Percentiles rank a stretch among this genome's conserved stretches.
These are phyloP conservation scores for Psophocarpus tetragonolobus DNA, from an alignment of 306 rosid species.

Conservation along the genomic window DNA sequence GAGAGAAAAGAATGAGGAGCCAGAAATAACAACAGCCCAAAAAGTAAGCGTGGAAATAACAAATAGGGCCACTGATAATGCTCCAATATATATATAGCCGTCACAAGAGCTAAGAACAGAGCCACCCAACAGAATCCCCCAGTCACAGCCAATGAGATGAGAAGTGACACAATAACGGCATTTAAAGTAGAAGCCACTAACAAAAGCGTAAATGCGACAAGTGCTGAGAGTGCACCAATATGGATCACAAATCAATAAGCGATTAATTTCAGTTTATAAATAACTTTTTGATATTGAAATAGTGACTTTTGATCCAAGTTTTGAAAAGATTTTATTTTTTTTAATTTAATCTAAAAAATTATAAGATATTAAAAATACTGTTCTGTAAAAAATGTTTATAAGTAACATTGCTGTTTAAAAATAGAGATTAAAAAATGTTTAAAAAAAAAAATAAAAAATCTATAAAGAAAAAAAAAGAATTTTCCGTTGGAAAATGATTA, in stretches of 20 bases:
- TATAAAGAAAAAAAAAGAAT: no score
- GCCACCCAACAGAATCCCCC: constrained; percentile 97
- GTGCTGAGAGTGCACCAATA: constrained; percentile 67
- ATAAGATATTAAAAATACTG: no score
- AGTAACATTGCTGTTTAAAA: no score
- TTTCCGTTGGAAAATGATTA: no score
- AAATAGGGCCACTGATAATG: constrained; percentile 61
- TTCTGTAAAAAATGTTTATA: no score
- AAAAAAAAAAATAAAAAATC: no score
- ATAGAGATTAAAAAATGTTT: no score
- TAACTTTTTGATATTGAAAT: no score
- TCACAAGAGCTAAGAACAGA: constrained; percentile 64
- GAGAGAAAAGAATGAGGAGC: not conserved
- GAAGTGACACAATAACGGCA: constrained; percentile 63
- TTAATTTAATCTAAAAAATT: no score
- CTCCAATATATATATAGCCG: constrained; percentile 77
- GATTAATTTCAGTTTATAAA: not conserved
- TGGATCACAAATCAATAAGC: not conserved
- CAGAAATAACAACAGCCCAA: constrained; percentile 46
- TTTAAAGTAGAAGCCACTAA: constrained; percentile 74
- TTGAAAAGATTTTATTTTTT: no score
- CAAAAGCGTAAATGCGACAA: constrained; percentile 70
- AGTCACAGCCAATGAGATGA: constrained; percentile 75
- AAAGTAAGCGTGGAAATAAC: constrained; percentile 57
- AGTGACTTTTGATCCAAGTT: no score